Percentiles rank a stretch among this genome's conserved stretches.
Conservation (phyloP, 2,329 filamentous ascomycete genomes). For the Aciculosporium take region DNA sequence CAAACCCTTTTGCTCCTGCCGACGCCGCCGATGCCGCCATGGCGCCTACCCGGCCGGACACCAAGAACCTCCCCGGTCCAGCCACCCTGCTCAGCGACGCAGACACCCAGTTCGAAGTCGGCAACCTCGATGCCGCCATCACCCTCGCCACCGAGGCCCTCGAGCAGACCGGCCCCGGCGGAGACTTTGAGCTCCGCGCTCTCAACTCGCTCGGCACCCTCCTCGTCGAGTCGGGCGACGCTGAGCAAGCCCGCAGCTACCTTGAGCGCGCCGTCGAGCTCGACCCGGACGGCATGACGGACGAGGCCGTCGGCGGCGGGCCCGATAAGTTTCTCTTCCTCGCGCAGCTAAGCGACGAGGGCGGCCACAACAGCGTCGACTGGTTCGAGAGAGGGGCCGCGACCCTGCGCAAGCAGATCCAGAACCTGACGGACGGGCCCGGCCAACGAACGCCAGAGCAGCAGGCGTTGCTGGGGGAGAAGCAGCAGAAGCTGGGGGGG, state of each 20-base stretch:
- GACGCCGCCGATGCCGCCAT: too few species aligned
- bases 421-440: slow-evolving; percentile 38
- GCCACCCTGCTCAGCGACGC: slow-evolving; percentile 23
- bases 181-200: slow-evolving; percentile 45
- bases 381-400: slow-evolving; percentile 60
- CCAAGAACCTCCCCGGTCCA: slow-evolving; percentile 19
- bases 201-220: slow-evolving; percentile 71
- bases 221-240: slow-evolving; percentile 66
- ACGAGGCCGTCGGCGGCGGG: slow-evolving; percentile 63
- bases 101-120: slow-evolving; percentile 27
- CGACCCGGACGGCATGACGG: slow-evolving; percentile 58
- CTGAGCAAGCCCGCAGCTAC: slow-evolving; percentile 56
- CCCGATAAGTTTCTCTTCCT: slow-evolving; percentile 92
- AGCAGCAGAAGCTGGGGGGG: slow-evolving; percentile 69
- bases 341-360: slow-evolving; percentile 70
- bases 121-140: slow-evolving; percentile 27
- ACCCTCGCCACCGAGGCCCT: slow-evolving; percentile 29
- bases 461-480: slow-evolving; percentile 41
- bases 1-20: too few species aligned
- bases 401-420: slow-evolving; percentile 58
- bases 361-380: slow-evolving; percentile 47
- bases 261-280: slow-evolving; percentile 61
- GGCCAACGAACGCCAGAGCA: slow-evolving; percentile 25
- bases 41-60: slow-evolving; percentile 27
- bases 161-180: slow-evolving; percentile 26